A percentile compares a stretch with the other conserved stretches of the same genome.
Conservation (phyloP, 257 asterid genomes). For the Jacaranda copaia region DNA sequence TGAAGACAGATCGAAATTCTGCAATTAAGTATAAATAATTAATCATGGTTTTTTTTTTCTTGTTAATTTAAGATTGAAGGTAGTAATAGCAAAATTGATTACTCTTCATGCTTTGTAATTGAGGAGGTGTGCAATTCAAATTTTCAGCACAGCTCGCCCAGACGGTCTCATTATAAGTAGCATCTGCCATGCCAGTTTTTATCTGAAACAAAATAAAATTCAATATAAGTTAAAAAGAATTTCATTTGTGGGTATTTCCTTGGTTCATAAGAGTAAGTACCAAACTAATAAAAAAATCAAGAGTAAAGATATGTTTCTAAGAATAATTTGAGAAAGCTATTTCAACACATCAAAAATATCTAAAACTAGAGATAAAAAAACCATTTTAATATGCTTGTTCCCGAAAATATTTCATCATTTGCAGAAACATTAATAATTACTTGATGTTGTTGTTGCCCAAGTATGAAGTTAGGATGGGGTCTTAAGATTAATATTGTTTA, state of each 20-base stretch:
- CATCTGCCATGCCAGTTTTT: neutral
- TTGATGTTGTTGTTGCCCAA: too few relatives aligned
- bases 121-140: conserved; percentile 19
- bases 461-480: too few relatives aligned
- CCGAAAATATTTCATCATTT: too few relatives aligned
- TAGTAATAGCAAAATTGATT: neutral
- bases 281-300: too few relatives aligned
- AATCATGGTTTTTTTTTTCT: neutral
- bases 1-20: conserved; percentile 16
- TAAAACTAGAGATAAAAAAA: too few relatives aligned
- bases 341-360: too few relatives aligned
- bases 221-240: neutral
- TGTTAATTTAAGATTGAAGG: neutral
- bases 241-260: neutral
- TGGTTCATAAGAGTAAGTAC: too few relatives aligned
- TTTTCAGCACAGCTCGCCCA: conserved; percentile 17
- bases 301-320: too few relatives aligned
- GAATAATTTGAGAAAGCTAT: too few relatives aligned
- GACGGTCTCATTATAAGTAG: neutral
- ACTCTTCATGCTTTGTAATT: conserved; percentile 21
- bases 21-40: neutral
- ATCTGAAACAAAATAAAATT: neutral
- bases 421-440: neutral
- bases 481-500: too few relatives aligned
- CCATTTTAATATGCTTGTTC: too few relatives aligned